Base-by-base conservation (phyloP, 2,329 filamentous ascomycete genomes). In the Curvularia spicifera region DNA sequence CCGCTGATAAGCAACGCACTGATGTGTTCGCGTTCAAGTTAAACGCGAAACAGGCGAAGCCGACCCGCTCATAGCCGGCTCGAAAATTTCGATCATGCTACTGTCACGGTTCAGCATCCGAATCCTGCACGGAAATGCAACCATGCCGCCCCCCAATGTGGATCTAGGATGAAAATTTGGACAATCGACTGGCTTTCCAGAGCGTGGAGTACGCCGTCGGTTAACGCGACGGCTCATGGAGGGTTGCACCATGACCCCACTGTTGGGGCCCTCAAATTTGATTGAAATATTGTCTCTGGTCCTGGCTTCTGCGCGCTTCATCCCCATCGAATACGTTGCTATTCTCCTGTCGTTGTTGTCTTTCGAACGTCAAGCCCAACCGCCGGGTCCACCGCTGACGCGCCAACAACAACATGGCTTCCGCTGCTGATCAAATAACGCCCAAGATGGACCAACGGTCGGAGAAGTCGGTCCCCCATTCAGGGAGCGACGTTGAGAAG, bases 401-500 rank as follows among this genome's bases (percentile, higher is more conserved):
- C 40, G 43, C 29, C 29, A 44, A 53, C 59, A 66, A 59, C 26
- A 66, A 59, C 26, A 73, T 73, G 68, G 66, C 68, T 47, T 60
- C 64, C 37, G 57, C 62, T 54, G 43, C 60, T 56, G 71, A 69
- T 47, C 64, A 60, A 44, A 68, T 71, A 49, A 44, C 57, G 24
- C 69, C 72, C 18, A 73, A 71, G 59, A 67, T 63, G 61, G 72
- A 74, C 45, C 54, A 67, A 44, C 58, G 53, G 35, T 73, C 72
- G 22, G 67, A 71, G 58, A 76, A 75, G 62, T 73, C 72, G 51
- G 56, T 68, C 40, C 42, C 67, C 9, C 64, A 65, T 48, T 72
- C 72, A 44, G 61, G 65, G 22, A 71, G 62, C 53, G 76, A 78
- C 60, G 44, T 73, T 9, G 76, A 78, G 67, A 77, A 78, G 67